Conservation (phyloP, 495 filamentous ascomycete species). For the Sporormia fimetaria region DNA sequence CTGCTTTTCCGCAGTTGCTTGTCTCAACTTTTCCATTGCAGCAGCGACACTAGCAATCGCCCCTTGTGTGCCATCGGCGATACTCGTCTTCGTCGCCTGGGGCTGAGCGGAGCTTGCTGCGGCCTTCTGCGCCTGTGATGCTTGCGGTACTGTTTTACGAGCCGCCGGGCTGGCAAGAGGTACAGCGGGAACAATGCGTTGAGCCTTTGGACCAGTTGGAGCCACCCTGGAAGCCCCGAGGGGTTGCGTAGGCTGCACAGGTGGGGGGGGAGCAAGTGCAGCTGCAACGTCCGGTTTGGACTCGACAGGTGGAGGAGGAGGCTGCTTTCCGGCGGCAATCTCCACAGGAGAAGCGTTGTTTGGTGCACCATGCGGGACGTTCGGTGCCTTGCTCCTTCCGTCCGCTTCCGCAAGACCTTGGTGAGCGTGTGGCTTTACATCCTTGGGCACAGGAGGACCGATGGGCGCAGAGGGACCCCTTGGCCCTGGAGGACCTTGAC, state of each 20-base stretch:
- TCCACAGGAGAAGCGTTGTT: slow-evolving; percentile 13
- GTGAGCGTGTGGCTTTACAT: slow-evolving; percentile 30
- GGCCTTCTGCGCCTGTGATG: slow-evolving; percentile 27
- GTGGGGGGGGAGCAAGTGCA: slow-evolving; percentile 30
- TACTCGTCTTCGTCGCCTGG: too few species aligned
- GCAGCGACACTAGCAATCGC: slow-evolving; percentile 78
- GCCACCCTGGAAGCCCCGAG: too few species aligned
- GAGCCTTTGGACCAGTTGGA: slow-evolving; percentile 33
- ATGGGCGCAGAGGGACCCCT: slow-evolving; percentile 41
- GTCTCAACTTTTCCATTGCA: slow-evolving; percentile 72
- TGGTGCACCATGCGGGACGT: too few species aligned
- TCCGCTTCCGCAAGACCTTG: slow-evolving; percentile 28
- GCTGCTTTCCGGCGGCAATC: slow-evolving; percentile 20
- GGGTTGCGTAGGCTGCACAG: slow-evolving; percentile 28
- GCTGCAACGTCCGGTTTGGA: slow-evolving; percentile 33
- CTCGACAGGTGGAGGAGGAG: slow-evolving; percentile 35
- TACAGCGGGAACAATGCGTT: slow-evolving; percentile 55
- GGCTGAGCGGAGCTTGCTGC: slow-evolving; percentile 29
- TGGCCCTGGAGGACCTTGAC: slow-evolving; percentile 34
- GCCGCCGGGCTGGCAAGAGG: slow-evolving; percentile 30
- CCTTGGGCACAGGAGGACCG: slow-evolving; percentile 40
- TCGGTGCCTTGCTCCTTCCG: slow-evolving; percentile 14
- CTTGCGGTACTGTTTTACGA: slow-evolving; percentile 15
- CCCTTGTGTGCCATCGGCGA: slow-evolving; percentile 68
- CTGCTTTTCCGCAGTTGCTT: slow-evolving; percentile 36